phyloP scores from a whole-genome alignment of 1,139 yeast genomes.

The Debaryomyces subglobosus region DNA sequence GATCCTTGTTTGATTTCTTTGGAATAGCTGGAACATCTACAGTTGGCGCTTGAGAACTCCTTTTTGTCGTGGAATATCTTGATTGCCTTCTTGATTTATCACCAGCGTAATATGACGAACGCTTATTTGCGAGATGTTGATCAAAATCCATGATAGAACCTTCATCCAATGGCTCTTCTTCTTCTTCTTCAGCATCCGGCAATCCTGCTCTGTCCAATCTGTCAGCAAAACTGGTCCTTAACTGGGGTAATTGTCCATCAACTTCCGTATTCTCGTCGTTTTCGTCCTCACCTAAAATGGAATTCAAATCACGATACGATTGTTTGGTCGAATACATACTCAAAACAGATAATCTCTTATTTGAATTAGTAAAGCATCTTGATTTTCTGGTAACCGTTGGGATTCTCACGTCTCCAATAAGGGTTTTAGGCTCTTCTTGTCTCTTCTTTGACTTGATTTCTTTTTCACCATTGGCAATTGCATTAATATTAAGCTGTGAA shows the following conservation, averaged over 20 bases:
- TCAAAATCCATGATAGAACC: conserved; percentile 48
- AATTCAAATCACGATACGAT: conserved; percentile 63
- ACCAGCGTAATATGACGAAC: conserved; percentile 39
- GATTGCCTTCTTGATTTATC: conserved; percentile 22
- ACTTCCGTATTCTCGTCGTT: conserved; percentile 40
- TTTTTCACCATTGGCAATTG: conserved; percentile 27
- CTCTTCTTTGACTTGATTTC: conserved; percentile 20
- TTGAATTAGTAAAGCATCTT: conserved; percentile 59
- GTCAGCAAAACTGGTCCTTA: conserved; percentile 50
- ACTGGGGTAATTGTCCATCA: conserved; percentile 27
- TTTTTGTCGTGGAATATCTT: conserved; percentile 24
- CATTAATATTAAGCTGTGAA: conserved; percentile 44
- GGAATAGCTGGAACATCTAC: conserved; percentile 9
- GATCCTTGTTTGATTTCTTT: conserved; percentile 11
- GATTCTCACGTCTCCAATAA: conserved; percentile 62
- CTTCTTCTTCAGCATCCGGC: conserved; percentile 33
- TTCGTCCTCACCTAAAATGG: conserved; percentile 34
- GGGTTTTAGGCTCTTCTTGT: conserved; percentile 29
- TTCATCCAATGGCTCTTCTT: conserved; percentile 37
- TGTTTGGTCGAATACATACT: conserved; percentile 71
- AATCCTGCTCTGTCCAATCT: conserved; percentile 44
- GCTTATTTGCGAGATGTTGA: conserved; percentile 44
- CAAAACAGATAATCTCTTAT: conserved; percentile 68
- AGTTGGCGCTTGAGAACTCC: conserved; percentile 21
- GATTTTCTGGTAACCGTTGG: conserved; percentile 75